These are phyloP conservation scores for Candida yuanshanica DNA, from an alignment of 805 yeast genomes.

Conservation along the genomic window DNA sequence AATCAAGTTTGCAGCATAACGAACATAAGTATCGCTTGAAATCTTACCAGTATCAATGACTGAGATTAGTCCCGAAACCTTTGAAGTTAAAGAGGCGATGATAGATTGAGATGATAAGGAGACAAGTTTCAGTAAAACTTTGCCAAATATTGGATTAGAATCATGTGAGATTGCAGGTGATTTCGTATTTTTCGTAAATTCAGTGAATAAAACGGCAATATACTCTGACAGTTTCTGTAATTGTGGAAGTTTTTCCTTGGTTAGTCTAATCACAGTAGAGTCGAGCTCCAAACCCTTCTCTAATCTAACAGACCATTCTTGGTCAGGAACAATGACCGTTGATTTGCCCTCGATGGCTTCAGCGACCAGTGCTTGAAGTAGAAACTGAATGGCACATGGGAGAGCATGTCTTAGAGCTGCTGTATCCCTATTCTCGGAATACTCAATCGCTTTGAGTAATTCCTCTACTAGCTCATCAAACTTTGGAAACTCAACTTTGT, in stretches of 20 bases:
- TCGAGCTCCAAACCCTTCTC: slow-evolving; percentile 68
- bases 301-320: slow-evolving; percentile 65
- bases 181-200: slow-evolving; percentile 14
- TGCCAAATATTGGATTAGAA: slow-evolving; percentile 30
- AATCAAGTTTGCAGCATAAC: slow-evolving; percentile 37
- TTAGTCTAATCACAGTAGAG: slow-evolving; percentile 35
- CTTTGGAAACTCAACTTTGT: slow-evolving; percentile 46
- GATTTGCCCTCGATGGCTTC: slow-evolving; percentile 46
- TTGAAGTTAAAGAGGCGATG: slow-evolving; percentile 6
- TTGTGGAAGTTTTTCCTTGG: slow-evolving; percentile 20
- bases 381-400: slow-evolving; percentile 43
- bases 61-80: slow-evolving; percentile 22
- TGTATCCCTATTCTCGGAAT: slow-evolving; percentile 17
- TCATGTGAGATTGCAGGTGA: slow-evolving; percentile 14
- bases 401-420: slow-evolving; percentile 30
- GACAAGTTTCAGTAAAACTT: slow-evolving; percentile 23
- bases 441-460: slow-evolving; percentile 25
- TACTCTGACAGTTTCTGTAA: slow-evolving; percentile 31
- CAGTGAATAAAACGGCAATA: slow-evolving; percentile 11
- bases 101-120: slow-evolving; percentile 19
- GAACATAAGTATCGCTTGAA: slow-evolving; percentile 20
- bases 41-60: slow-evolving; percentile 15
- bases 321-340: slow-evolving; percentile 61
- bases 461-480: slow-evolving; percentile 36
- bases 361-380: slow-evolving; percentile 57